phyloP scores from a whole-genome alignment of 1,284 basidiomycete species.

The Stereum hirsutum region DNA sequence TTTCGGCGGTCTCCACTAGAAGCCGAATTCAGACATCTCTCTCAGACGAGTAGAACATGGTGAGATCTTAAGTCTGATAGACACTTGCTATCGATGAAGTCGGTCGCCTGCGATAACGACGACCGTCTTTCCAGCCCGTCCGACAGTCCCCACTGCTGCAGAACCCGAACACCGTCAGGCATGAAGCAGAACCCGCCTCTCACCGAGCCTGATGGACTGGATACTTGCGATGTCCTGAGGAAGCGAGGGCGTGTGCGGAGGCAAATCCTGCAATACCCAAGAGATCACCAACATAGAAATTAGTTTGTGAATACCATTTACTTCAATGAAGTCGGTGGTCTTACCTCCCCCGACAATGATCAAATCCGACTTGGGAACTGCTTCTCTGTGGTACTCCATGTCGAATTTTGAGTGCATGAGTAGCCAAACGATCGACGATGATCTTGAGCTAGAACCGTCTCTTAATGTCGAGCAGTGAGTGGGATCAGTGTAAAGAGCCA shows the following conservation, averaged over 20 bases:
- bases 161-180: conserved; percentile 43
- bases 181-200: conserved; percentile 37
- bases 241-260: conserved; percentile 35
- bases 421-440: too few relatives aligned
- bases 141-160: conserved; percentile 39
- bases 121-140: conserved; percentile 24
- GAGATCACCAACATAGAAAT: too few relatives aligned
- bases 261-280: conserved; percentile 31
- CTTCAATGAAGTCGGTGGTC: too few relatives aligned
- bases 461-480: too few relatives aligned
- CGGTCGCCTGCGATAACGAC: conserved; percentile 21
- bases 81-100: not conserved
- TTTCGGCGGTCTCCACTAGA: conserved; percentile 37
- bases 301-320: too few relatives aligned
- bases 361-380: too few relatives aligned
- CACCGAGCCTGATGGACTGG: conserved; percentile 18
- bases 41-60: not conserved
- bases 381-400: too few relatives aligned
- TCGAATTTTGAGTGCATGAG: too few relatives aligned
- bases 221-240: conserved; percentile 37
- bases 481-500: too few relatives aligned
- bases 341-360: too few relatives aligned
- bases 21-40: not conserved
- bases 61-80: too few relatives aligned
- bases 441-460: too few relatives aligned